Evolutionary conservation across 2,329 filamentous ascomycete species (phyloP).

Genomic region (Aureobasidium mangrovei): DNA sequence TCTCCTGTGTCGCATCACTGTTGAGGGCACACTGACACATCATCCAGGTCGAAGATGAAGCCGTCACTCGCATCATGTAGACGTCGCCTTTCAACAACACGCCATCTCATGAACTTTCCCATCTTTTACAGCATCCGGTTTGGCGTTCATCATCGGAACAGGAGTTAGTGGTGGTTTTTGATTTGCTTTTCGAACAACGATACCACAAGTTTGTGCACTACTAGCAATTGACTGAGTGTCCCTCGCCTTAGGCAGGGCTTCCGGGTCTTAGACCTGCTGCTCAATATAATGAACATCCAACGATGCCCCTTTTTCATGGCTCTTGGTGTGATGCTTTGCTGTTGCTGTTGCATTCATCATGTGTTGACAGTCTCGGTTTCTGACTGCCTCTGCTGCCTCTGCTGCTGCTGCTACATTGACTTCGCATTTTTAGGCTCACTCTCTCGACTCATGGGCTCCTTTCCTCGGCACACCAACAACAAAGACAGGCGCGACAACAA

Average conservation of each 20-base stretch:
- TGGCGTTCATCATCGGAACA: constrained; percentile 10
- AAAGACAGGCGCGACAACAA: neutral
- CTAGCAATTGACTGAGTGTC: constrained; percentile 18
- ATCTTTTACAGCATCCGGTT: neutral
- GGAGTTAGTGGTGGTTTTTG: constrained; percentile 12
- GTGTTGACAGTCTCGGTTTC: neutral
- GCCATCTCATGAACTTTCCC: neutral
- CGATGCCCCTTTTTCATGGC: constrained; percentile 14
- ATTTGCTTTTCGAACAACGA: constrained; percentile 11
- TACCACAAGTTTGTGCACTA: constrained; percentile 15
- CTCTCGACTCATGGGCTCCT: neutral
- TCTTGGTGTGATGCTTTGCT: constrained; percentile 14
- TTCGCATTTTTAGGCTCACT: neutral
- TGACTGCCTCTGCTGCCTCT: neutral
- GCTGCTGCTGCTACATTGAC: neutral
- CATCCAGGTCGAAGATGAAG: constrained; percentile 32
- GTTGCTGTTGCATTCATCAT: neutral
- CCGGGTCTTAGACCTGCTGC: constrained; percentile 23
- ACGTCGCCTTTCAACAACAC: constrained; percentile 5
- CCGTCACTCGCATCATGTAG: constrained; percentile 50
- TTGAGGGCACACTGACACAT: constrained; percentile 1
- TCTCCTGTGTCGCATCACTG: constrained; percentile 19
- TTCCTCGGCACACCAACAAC: neutral
- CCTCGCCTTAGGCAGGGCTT: constrained; percentile 24
- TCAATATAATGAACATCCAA: constrained; percentile 19